phyloP scores from a whole-genome alignment of 2,329 filamentous ascomycete species.

The Parafenestella ontariensis region DNA sequence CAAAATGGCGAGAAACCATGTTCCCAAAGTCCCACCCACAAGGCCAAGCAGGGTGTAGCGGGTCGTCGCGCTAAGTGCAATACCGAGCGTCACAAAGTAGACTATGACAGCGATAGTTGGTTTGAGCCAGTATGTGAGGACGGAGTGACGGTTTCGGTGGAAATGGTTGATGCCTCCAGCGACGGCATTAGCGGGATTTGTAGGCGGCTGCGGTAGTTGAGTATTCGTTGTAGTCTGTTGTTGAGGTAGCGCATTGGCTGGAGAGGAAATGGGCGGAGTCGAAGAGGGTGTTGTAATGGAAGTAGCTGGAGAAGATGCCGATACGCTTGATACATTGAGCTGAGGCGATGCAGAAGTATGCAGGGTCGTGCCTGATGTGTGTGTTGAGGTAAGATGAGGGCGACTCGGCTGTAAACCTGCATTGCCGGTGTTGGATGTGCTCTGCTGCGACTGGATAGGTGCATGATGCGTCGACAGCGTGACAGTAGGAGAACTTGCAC shows the following conservation, averaged over 20 bases:
- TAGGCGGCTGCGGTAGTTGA: neutral
- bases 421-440: neutral
- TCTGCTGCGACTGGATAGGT: neutral
- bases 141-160: neutral
- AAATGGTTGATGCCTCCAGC: neutral
- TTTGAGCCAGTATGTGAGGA: neutral
- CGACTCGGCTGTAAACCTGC: neutral
- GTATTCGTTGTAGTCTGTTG: neutral
- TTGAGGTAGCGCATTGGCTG: neutral
- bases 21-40: constrained; percentile 6
- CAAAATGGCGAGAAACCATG: constrained; percentile 21
- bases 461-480: neutral
- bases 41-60: neutral
- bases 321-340: neutral
- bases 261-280: neutral
- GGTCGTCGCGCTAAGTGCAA: neutral
- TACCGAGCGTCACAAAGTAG: neutral
- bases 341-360: neutral
- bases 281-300: neutral
- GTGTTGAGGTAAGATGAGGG: neutral
- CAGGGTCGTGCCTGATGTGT: neutral
- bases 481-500: neutral
- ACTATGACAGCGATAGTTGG: neutral
- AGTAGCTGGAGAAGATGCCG: neutral
- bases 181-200: too few species aligned